These are phyloP conservation scores for Tephrocybe sp. DNA, from an alignment of 768 basidiomycete species.

Conservation along the genomic window DNA sequence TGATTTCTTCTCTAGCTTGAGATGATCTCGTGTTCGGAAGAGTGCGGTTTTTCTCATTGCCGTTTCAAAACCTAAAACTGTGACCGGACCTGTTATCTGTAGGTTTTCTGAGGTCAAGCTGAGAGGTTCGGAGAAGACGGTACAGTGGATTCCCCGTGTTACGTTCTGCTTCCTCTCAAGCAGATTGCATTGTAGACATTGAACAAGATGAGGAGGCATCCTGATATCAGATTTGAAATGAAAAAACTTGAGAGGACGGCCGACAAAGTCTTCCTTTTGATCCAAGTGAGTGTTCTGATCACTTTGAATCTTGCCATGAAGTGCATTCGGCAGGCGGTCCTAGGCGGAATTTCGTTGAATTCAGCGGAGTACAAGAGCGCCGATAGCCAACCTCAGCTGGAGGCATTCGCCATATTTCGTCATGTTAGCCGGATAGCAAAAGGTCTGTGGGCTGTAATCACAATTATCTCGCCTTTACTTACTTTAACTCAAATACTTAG, in stretches of 20 bases:
- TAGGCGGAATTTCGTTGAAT: constrained; percentile 70
- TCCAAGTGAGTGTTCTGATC: constrained; percentile 54
- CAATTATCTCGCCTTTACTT: neutral
- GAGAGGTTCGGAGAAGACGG: constrained; percentile 75
- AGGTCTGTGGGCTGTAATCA: constrained; percentile 42
- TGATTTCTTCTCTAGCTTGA: constrained; percentile 49
- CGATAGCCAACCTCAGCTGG: constrained; percentile 73
- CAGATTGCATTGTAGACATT: constrained; percentile 36
- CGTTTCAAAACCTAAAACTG: neutral
- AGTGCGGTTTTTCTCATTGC: constrained; percentile 40
- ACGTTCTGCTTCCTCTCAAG: neutral
- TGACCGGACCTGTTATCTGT: neutral
- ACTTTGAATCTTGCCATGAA: neutral
- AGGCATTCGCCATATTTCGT: constrained; percentile 70
- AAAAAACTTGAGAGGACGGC: constrained; percentile 67
- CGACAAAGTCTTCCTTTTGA: constrained; percentile 80
- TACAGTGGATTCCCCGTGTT: constrained; percentile 20
- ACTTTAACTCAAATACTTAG: constrained; percentile 35
- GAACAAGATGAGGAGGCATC: constrained; percentile 67
- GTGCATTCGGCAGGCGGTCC: constrained; percentile 51
- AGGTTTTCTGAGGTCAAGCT: constrained; percentile 72
- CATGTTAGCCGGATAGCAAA: constrained; percentile 74
- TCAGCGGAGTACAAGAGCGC: constrained; percentile 65
- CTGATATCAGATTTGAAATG: constrained; percentile 78
- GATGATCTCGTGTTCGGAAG: constrained; percentile 61